Evolutionary conservation across 148 eudicot genomes (phyloP), one percentile per base, ranked within the genome.

Genomic region (Pharnaceum exiguum): DNA sequence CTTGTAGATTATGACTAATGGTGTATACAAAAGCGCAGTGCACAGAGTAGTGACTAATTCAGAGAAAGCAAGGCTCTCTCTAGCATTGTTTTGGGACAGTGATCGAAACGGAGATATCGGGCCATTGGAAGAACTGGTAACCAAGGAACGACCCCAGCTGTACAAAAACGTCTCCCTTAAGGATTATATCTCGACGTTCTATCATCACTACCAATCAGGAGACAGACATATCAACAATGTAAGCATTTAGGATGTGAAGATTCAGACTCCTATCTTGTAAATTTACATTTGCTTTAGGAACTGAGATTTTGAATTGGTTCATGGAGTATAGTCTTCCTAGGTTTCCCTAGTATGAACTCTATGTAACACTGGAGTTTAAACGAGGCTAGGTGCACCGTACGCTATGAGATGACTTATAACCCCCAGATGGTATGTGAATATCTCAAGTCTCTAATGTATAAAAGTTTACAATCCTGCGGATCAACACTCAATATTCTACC

Each of bases 1-100:
- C 10, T 31, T 52, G 59, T 52, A 80, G 81, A 74, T 77, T 40
- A 64, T 76, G 78, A 73, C 67, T n/a, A 80, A 73, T 19, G 79
- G 85, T 7, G 65, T 70, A 38, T 76, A 56, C 56, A 74, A 77
- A 63, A 74, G 82, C 45, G 77, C 77, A 24, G 27, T 71, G 21
- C 86, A 81, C 46, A 71, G 81, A 70, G 82, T 61, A 45, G 65
- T 69, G 52, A 68, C 79, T 13, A 77, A 57, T 60, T 26, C 67
- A 5, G 68, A 65, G 7, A 65, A 51, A 24, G 69, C 71, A 47
- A 81, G 79, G 65, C 40, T 71, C 4, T 61, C 86, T 0, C 5
- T 74, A 23, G 86, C 73, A 3, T 27, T 72, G 57, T 77, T 74
- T 40, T 68, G 71, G 49, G 45, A 40, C 30, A 72, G 62, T 5